Base-by-base conservation (phyloP, 371 early-diverging fungal species). In the Haplosporangium sp. region DNA sequence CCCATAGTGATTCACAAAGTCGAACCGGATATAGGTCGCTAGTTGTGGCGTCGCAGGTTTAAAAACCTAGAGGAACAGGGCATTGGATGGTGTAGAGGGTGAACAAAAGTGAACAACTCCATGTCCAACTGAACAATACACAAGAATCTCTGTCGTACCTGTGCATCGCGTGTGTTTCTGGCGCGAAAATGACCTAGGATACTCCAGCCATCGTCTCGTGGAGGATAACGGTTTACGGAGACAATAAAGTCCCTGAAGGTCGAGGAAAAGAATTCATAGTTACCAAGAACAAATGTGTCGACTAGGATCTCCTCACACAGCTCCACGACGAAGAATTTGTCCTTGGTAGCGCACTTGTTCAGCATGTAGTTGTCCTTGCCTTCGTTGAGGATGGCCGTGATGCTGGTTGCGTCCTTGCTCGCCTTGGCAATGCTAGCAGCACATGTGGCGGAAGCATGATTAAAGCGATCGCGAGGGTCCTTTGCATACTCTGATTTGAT, bases 241-340 rank as follows among this genome's bases (percentile, higher is more conserved):
- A 98, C 90, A 41, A 89, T 82, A 69, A 96, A 90, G 54, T 96
- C 93, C 73, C 91, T 93, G 81, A 97, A 97, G 1, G 94, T 96
- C 43, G 96, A 95, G 0, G 95, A 94, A 73, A 98, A 99, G 74
- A 96, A 97, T 81, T 99, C 99, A 62, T 93, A 95, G 81, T 98
- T 98, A 56, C 95, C 97, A 73, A 99, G 74, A 11, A 93, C 89
- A 46, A 99, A 79, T 0, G 95, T 90, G 81, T 97, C 95, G 8
- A 99, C 91, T 12, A 95, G 83, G 60, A 98, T 96, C 36, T 93
- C 95, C 66, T 98, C 92, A 76, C 99, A 99, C 3, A 99, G 85
- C 81, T 97, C 97, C 36, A 98, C 89, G 11, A 95, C 90, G 3
- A 98, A 91, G 83, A 89, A 95, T 70, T 95, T 95, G 37, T 86